Evolutionary conservation across 345 rosid genomes (phyloP).

Genomic region (Geranium brycei): DNA sequence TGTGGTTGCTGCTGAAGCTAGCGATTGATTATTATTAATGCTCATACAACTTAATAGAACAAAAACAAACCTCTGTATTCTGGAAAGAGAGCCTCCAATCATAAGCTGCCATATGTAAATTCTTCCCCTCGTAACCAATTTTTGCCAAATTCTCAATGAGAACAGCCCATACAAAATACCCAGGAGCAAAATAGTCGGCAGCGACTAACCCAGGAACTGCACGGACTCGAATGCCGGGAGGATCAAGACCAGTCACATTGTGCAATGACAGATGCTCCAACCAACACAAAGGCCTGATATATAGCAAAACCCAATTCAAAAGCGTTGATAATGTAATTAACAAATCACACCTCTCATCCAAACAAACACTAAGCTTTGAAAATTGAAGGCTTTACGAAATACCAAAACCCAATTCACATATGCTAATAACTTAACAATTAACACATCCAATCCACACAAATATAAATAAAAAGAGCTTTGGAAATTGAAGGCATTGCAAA

Average conservation of each 20-base stretch:
- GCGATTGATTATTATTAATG: not conserved
- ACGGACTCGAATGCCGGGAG: conserved; percentile 50
- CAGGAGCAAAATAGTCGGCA: conserved; percentile 47
- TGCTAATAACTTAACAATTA: no score
- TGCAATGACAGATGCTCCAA: conserved; percentile 59
- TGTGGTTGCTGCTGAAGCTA: not conserved
- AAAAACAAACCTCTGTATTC: conserved; percentile 38
- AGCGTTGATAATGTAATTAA: no score
- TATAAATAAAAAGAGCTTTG: not conserved
- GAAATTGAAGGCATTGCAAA: not conserved
- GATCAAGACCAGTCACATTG: conserved; percentile 70
- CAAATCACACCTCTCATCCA: no score
- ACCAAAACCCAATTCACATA: no score
- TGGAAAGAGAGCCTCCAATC: conserved; percentile 64
- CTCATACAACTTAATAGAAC: not conserved
- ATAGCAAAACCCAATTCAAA: not conserved
- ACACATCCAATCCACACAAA: not conserved
- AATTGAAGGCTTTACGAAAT: no score
- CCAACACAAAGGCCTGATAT: conserved; percentile 55
- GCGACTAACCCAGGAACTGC: conserved; percentile 49
- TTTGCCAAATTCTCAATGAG: conserved; percentile 63
- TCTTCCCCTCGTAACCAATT: conserved; percentile 70
- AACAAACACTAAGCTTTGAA: no score
- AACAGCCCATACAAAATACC: conserved; percentile 63
- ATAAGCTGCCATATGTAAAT: conserved; percentile 53